Conservation (phyloP, 2,329 filamentous ascomycete genomes). For the Lecanosticta acicola region DNA sequence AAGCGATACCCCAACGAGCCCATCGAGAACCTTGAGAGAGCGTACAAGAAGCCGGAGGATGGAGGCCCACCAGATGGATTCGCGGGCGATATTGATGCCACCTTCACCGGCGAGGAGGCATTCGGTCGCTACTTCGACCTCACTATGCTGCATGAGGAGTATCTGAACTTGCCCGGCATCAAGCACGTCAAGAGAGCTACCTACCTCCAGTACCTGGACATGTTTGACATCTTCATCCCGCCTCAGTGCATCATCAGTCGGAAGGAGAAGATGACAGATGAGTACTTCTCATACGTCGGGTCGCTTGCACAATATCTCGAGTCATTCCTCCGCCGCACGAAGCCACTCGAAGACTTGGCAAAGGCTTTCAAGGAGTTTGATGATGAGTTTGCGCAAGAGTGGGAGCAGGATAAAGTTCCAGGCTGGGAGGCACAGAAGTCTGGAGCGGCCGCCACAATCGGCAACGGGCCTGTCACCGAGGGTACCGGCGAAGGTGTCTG, state of each 20-base stretch:
- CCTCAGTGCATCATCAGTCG: conserved; percentile 70
- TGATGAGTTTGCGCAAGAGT: conserved; percentile 74
- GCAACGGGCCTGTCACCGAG: conserved; percentile 43
- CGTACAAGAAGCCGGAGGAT: conserved; percentile 73
- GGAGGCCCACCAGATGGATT: conserved; percentile 39
- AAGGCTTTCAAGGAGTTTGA: conserved; percentile 72
- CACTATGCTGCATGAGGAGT: conserved; percentile 75
- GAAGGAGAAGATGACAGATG: conserved; percentile 80
- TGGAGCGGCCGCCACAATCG: conserved; percentile 20
- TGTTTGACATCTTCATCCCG: conserved; percentile 79
- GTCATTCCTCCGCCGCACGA: conserved; percentile 75
- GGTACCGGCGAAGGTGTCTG: conserved; percentile 66
- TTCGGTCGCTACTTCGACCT: conserved; percentile 92
- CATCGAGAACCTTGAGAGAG: conserved; percentile 88
- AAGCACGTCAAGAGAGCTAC: conserved; percentile 62
- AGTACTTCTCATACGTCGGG: conserved; percentile 85
- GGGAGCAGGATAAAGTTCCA: conserved; percentile 71
- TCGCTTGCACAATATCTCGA: conserved; percentile 79
- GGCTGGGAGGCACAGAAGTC: conserved; percentile 62
- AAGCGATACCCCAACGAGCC: conserved; percentile 87
- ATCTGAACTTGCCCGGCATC: conserved; percentile 79
- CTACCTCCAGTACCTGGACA: conserved; percentile 88
- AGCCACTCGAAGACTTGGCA: conserved; percentile 79
- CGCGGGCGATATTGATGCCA: conserved; percentile 65
- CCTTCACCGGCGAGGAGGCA: conserved; percentile 94